Evolutionary conservation across 176 grass and related monocot species (phyloP).

Genomic region (Luzula sylvatica): DNA sequence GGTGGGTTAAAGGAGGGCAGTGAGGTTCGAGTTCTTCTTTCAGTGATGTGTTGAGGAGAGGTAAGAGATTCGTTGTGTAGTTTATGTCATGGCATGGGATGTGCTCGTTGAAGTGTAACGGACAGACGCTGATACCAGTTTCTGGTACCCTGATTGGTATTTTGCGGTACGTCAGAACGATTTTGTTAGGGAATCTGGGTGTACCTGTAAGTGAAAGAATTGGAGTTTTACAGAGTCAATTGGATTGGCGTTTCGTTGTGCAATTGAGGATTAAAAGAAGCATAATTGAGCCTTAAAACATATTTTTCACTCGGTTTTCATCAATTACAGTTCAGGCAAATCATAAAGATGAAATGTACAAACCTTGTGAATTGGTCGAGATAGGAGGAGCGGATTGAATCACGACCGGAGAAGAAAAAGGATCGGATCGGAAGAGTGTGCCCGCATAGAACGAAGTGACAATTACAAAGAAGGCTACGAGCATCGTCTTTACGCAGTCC

Average conservation of each 20-base stretch:
- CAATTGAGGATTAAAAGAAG: conserved; percentile 23
- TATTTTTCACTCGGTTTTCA: too few relatives aligned
- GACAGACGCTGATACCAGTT: conserved; percentile 54
- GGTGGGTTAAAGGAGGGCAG: conserved; percentile 44
- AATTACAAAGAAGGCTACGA: conserved; percentile 48
- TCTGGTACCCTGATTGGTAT: conserved; percentile 37
- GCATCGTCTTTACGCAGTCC: conserved; percentile 34
- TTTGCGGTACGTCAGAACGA: conserved; percentile 35
- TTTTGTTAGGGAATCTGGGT: conserved; percentile 44
- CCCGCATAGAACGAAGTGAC: conserved; percentile 65
- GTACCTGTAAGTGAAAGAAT: conserved; percentile 32
- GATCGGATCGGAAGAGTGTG: conserved; percentile 43
- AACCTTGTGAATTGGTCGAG: not conserved
- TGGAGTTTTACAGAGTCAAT: conserved; percentile 4
- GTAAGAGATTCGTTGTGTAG: conserved; percentile 32
- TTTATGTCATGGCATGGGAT: conserved; percentile 60
- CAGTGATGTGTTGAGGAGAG: conserved; percentile 41
- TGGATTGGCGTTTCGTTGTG: not conserved
- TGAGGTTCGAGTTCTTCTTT: conserved; percentile 72
- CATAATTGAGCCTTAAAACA: not conserved
- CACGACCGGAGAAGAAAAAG: conserved; percentile 29
- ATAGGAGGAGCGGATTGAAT: not conserved
- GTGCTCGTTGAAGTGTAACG: conserved; percentile 70
- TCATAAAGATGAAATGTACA: not conserved
- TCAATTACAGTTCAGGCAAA: conserved; percentile 1